Evolutionary conservation across 192 early-diverging fungal genomes (phyloP).

Genomic region (Dispira simplex): DNA sequence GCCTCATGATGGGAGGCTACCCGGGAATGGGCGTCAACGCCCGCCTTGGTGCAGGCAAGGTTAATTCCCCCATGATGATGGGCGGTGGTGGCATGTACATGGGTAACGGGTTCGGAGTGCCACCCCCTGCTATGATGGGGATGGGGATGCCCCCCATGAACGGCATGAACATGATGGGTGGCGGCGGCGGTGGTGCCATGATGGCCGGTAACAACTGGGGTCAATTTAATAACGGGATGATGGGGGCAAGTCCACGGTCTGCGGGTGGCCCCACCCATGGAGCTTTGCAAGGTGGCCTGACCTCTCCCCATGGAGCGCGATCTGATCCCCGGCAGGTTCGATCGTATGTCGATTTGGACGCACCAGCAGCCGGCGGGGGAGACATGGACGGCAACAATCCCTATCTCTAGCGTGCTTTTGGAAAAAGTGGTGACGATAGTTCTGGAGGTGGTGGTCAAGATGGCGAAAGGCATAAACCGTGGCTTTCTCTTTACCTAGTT

Average conservation of each 20-base stretch:
- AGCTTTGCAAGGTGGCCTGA: not conserved
- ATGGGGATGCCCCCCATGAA: conserved; percentile 13
- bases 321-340: conserved; percentile 42
- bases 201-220: not conserved
- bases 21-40: conserved; percentile 21
- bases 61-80: conserved; percentile 29
- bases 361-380: conserved; percentile 59
- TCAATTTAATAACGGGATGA: not conserved
- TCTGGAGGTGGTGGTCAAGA: not conserved
- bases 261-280: not conserved
- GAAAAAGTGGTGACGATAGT: not conserved
- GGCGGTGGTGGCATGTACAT: conserved; percentile 21
- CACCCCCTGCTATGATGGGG: conserved; percentile 15
- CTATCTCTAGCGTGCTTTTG: not conserved
- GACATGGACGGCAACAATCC: conserved; percentile 25
- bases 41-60: conserved; percentile 24
- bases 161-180: conserved; percentile 15
- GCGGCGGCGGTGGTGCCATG: conserved; percentile 14
- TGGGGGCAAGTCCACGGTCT: not conserved
- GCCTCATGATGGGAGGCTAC: conserved; percentile 25
- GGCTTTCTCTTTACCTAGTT: too few relatives aligned
- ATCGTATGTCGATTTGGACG: conserved; percentile 79
- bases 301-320: conserved; percentile 4
- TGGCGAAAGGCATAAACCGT: too few relatives aligned
- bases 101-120: conserved; percentile 14